Evolutionary conservation across 345 rosid species (phyloP).

Genomic region (Streptanthus diversifolius): DNA sequence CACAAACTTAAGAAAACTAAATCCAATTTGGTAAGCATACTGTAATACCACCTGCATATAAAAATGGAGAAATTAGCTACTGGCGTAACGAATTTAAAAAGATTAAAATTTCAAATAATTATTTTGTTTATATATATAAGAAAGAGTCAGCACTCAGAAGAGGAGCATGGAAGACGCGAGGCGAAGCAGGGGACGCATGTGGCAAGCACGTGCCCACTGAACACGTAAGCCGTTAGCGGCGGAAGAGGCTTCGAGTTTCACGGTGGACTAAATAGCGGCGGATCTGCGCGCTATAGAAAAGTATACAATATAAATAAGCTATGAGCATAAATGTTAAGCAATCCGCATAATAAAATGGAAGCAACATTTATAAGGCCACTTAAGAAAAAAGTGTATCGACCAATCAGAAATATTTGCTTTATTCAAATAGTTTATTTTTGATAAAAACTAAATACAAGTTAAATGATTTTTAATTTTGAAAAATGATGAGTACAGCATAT

Average conservation of each 20-base stretch:
- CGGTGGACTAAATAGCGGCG: constrained; percentile 2
- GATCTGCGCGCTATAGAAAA: background rate
- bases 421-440: no score
- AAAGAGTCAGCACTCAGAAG: background rate
- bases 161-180: constrained; percentile 14
- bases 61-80: background rate
- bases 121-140: background rate
- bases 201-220: constrained; percentile 13
- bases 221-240: constrained; percentile 14
- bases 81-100: background rate
- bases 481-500: no score
- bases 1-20: background rate
- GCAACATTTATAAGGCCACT: background rate
- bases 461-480: no score
- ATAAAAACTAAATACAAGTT: no score
- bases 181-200: constrained; percentile 21
- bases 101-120: background rate
- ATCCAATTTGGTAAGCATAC: background rate
- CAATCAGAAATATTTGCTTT: no score
- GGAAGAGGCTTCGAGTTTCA: constrained; percentile 19
- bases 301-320: background rate
- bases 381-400: background rate
- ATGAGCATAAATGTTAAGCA: background rate
- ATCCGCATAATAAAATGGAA: background rate
- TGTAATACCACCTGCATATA: constrained; percentile 1